Evolutionary conservation across 1,284 basidiomycete species (phyloP).

Genomic region (Pyrrhoderma lamaoense): DNA sequence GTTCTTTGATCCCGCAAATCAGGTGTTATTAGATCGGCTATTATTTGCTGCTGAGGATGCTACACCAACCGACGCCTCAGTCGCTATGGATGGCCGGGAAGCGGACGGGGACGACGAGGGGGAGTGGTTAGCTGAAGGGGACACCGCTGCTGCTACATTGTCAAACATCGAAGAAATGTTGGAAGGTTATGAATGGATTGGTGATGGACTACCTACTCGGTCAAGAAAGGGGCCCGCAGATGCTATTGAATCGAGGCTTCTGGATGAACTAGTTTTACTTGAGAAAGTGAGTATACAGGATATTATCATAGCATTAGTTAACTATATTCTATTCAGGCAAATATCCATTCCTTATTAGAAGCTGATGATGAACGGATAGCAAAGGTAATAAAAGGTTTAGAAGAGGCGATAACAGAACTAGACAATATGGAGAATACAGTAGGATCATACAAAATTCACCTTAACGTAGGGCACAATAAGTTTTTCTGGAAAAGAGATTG

Average conservation of each 20-base stretch:
- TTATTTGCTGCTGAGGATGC: constrained; percentile 28
- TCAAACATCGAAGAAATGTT: constrained; percentile 96
- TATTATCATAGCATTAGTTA: constrained; percentile 8
- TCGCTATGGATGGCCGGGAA: constrained; percentile 21
- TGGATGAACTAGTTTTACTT: constrained; percentile 83
- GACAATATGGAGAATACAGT: constrained; percentile 83
- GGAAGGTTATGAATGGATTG: constrained; percentile 95
- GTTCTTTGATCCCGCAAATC: constrained; percentile 72
- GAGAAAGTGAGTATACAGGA: constrained; percentile 59
- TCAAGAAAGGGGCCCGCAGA: constrained; percentile 69
- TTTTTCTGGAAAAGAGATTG: not conserved
- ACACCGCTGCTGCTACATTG: constrained; percentile 73
- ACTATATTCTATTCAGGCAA: constrained; percentile 53
- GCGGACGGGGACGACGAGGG: constrained; percentile 29
- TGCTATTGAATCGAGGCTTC: constrained; percentile 77
- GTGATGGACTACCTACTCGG: constrained; percentile 42
- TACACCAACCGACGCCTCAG: constrained; percentile 20
- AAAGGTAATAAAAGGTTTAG: constrained; percentile 83
- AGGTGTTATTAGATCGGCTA: constrained; percentile 66
- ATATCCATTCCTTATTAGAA: constrained; percentile 95
- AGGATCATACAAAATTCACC: constrained; percentile 87
- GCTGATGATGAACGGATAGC: constrained; percentile 81
- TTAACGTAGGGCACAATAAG: constrained; percentile 55
- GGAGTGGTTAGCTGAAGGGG: constrained; percentile 59
- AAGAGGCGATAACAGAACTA: constrained; percentile 79